Evolutionary conservation across 2,329 filamentous ascomycete genomes (phyloP), one percentile per base, ranked within the genome.

Genomic region (Talaromyces atroroseus): DNA sequence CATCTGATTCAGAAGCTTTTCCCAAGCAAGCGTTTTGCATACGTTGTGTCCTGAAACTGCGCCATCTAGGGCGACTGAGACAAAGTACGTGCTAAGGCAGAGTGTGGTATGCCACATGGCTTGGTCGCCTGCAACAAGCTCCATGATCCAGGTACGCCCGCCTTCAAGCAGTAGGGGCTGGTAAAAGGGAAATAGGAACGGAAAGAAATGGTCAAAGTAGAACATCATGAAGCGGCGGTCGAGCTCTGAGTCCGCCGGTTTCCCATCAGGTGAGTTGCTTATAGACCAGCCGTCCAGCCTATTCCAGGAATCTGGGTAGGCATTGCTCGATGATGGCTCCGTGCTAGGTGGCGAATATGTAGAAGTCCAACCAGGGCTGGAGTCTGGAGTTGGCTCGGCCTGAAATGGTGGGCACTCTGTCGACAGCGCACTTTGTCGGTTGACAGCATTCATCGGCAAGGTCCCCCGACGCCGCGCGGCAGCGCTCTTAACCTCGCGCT

Each of bases 181-280:
- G 66, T 86, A 86, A 65, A 84, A 82, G 2, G 84, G 84, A 63
- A 82, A 85, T 1, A 85, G 69, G 61, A 84, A 82, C 1, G 84
- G 83, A 59, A 86, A 79, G 21, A 85, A 76, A 60, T 82, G 79
- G 65, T 86, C 83, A 46, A 85, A 73, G 64, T 85, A 86, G 57
- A 82, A 76, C 77, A 83, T 82, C 54, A 80, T 69, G 48, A 79
- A 76, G 64, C 46, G 46, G 23, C 46, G 23, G 46, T 48, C 46
- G 14, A 48, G 46, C 16, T 48, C 46, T 21, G 46, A 29, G 23
- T 29, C 23, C 24, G 2, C 23, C 4, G 12, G 24, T 48, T 48
- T 12, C 16, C 23, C 26, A 48, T 48, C 46, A 48, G 23, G 24
- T n/a, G 46, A 18, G 23, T 48, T 32, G 24, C 14, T 48, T 32